Evolutionary conservation across 1,284 basidiomycete species (phyloP), one percentile per base, ranked within the genome.

Genomic region (Cutaneotrichosporon cyanovorans): DNA sequence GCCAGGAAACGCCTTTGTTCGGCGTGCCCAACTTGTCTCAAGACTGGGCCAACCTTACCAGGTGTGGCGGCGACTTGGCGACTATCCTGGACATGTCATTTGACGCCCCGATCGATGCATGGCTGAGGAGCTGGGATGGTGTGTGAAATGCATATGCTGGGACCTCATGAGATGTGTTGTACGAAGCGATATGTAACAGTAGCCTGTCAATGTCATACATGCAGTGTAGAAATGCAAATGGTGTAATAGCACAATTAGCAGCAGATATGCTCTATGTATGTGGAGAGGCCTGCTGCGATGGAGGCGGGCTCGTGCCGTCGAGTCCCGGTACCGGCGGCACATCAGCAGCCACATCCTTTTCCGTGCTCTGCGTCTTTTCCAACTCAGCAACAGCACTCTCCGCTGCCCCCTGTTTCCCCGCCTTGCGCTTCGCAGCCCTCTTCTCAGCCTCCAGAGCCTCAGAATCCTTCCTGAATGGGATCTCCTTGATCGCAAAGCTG

Each of bases 401-500:
- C n/a, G n/a, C n/a, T n/a, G n/a, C n/a, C n/a, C n/a, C n/a, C n/a
- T n/a, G n/a, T n/a, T n/a, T n/a, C n/a, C n/a, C n/a, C n/a, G n/a
- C n/a, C n/a, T n/a, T n/a, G 5, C 41, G 32, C 20, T 34, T 42
- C 2, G 32, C 18, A 8, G 22, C 22, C 28, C 19, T 32, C 22
- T 25, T 42, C 41, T 42, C 41, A 20, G 31, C 41, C 22, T 42
- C 32, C 2, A 35, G 20, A 18, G 31, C 33, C 22, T 31, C 18
- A 15, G 41, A 32, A 22, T 42, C 41, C 18, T 42, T 42, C 15
- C 41, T n/a, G 32, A 42, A 42, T 2, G 41, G 41, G 16, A 42
- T 42, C 22, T 42, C 41, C 32, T 57, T 48, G 39, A 64, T 55
- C n/a, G 56, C 45, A 21, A 63, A 51, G 14, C 48, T 48, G 4